Evolutionary conservation across 1,284 basidiomycete genomes (phyloP), one percentile per base, ranked within the genome.

Genomic region (Sphagnurus paluster): DNA sequence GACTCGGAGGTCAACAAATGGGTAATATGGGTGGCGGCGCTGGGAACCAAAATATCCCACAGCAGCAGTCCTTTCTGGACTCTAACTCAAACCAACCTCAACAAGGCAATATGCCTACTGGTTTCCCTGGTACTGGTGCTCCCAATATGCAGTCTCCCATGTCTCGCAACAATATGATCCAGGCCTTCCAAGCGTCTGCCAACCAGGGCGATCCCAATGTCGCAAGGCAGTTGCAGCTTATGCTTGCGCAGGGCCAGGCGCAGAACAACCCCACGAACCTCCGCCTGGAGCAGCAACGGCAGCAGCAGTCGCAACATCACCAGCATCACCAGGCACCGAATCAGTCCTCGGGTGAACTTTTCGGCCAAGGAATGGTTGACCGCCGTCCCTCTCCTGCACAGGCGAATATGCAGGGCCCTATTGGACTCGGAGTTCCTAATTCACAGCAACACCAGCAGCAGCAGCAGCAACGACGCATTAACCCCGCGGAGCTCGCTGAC

Each of bases 381-480:
- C 72, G 75, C 39, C 76, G 72, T 19, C 67, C 71, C 4, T 81
- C 79, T 9, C 79, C 79, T 0, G 64, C 67, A 10, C 76, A 75
- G 62, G 52, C 60, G 2, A 57, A 60, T 30, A 54, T 59, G 4
- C 57, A 60, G 30, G 62, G 42, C 21, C 47, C 54, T 4, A 56
- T 56, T 20, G 46, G 55, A 3, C 43, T 56, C 1, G 44, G 52
- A 7, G 40, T 24, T 14, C 45, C 38, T 16, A 36, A 36, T 20
- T 43, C 36, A 21, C 49, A 51, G 25, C 53, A 44, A 8, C 40
- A 45, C 26, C 50, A 43, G 9, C 41, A 39, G 17, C 51, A 36
- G 23, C 42, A 41, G 23, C 47, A n/a, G 7, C 39, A 2, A 11
- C 53, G 48, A 11, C 39, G 46, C 14, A 26, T 55, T 34, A 50